Evolutionary conservation across 2,329 filamentous ascomycete genomes (phyloP).

Genomic region (Pseudogymnoascus sp.): DNA sequence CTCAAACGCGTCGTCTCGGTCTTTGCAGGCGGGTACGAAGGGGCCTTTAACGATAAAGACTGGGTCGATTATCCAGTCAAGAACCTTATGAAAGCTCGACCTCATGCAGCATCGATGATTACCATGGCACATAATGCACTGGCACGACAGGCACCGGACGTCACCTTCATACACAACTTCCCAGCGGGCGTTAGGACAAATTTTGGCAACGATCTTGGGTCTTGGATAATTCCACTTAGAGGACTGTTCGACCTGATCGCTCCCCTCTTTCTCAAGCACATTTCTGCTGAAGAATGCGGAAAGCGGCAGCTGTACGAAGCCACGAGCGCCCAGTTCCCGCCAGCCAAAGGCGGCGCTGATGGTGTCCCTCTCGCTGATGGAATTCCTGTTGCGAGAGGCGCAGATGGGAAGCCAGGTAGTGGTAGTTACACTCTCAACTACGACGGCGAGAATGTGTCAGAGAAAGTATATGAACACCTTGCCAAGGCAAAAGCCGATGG

Average conservation of each 20-base stretch:
- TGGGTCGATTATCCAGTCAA: slow-evolving; percentile 35
- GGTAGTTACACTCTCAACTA: slow-evolving; percentile 18
- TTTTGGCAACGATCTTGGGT: slow-evolving; percentile 32
- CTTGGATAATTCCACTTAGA: slow-evolving; percentile 19
- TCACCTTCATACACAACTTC: slow-evolving; percentile 41
- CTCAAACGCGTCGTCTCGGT: slow-evolving; percentile 46
- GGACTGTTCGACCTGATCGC: background rate
- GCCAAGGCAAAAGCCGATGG: background rate
- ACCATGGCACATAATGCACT: slow-evolving; percentile 40
- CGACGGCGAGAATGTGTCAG: background rate
- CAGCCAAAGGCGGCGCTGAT: slow-evolving; percentile 10
- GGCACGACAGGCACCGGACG: slow-evolving; percentile 36
- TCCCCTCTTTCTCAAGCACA: slow-evolving; percentile 13
- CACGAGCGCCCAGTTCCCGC: slow-evolving; percentile 30
- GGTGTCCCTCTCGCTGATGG: slow-evolving; percentile 11
- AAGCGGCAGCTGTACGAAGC: slow-evolving; percentile 37
- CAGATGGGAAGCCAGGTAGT: slow-evolving; percentile 25
- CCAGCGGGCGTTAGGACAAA: slow-evolving; percentile 40
- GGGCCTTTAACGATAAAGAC: slow-evolving; percentile 32
- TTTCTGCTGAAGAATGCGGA: slow-evolving; percentile 32
- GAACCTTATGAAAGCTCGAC: slow-evolving; percentile 31
- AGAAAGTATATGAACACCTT: background rate
- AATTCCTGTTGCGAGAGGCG: slow-evolving; percentile 19
- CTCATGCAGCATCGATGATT: slow-evolving; percentile 40
- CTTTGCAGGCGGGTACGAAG: slow-evolving; percentile 42